Evolutionary conservation across 768 basidiomycete species (phyloP).

Genomic region (Collybiopsis confluens): DNA sequence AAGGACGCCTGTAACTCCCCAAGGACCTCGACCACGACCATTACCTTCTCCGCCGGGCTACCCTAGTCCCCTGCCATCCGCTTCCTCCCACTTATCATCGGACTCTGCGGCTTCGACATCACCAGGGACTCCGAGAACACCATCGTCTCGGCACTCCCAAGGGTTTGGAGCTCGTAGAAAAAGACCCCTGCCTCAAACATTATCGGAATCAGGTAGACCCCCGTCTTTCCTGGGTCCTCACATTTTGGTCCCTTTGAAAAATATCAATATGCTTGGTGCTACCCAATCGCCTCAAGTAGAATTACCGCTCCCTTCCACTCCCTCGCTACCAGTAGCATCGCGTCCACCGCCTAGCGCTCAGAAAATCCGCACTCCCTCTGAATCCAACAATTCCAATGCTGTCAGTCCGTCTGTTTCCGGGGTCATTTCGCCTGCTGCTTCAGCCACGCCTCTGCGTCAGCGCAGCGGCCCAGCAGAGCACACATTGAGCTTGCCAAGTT

Average conservation of each 20-base stretch:
- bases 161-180: not conserved
- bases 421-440: not conserved
- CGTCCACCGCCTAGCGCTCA: not conserved
- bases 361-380: no score
- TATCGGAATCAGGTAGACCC: not conserved
- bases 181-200: conserved; percentile 1
- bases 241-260: not conserved
- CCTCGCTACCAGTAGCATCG: not conserved
- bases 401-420: not conserved
- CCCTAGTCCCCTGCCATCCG: not conserved
- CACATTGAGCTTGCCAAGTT: not conserved
- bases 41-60: not conserved
- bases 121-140: not conserved
- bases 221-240: not conserved
- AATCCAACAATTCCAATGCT: not conserved
- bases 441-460: not conserved
- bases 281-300: not conserved
- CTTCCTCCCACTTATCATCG: not conserved
- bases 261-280: not conserved
- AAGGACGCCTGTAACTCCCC: not conserved
- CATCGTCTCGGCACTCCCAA: not conserved
- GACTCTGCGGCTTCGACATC: not conserved
- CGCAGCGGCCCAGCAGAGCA: conserved; percentile 1
- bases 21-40: conserved; percentile 2
- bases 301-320: not conserved